phyloP scores from a whole-genome alignment of 1,139 yeast genomes.

The Blastobotrys persicus region DNA sequence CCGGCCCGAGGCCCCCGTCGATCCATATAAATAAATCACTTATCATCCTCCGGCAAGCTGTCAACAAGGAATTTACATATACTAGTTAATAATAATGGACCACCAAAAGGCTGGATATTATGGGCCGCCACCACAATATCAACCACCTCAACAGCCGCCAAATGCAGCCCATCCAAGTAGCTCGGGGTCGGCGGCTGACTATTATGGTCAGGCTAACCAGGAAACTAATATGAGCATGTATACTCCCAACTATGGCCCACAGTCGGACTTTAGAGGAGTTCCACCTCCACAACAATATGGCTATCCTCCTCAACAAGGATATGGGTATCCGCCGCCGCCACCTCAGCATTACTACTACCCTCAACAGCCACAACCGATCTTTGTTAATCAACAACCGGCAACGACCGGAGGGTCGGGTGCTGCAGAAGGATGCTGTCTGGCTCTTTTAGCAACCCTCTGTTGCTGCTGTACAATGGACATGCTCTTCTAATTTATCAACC shows the following conservation, averaged over 20 bases:
- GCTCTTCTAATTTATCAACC: constrained; percentile 16
- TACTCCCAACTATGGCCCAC: background rate
- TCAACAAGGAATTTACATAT: too few relatives aligned
- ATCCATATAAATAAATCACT: too few relatives aligned
- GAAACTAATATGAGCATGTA: background rate
- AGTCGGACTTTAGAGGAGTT: background rate
- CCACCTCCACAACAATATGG: background rate
- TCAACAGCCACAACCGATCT: constrained; percentile 38
- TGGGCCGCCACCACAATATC: background rate
- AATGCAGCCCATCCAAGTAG: background rate
- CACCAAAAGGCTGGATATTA: background rate
- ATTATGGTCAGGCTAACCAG: background rate
- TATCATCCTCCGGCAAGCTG: too few relatives aligned
- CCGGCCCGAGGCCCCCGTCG: too few relatives aligned
- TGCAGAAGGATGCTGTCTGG: constrained; percentile 36
- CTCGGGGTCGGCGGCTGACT: background rate
- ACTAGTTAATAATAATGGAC: background rate
- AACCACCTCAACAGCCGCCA: background rate
- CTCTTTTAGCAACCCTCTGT: constrained; percentile 41
- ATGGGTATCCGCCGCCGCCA: background rate
- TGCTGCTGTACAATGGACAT: constrained; percentile 39
- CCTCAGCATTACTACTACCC: background rate
- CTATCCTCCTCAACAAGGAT: background rate
- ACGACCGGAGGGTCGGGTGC: too few relatives aligned
- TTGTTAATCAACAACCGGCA: constrained; percentile 41